Conservation (phyloP, 2,329 filamentous ascomycete species). For the Fusarium palustre region DNA sequence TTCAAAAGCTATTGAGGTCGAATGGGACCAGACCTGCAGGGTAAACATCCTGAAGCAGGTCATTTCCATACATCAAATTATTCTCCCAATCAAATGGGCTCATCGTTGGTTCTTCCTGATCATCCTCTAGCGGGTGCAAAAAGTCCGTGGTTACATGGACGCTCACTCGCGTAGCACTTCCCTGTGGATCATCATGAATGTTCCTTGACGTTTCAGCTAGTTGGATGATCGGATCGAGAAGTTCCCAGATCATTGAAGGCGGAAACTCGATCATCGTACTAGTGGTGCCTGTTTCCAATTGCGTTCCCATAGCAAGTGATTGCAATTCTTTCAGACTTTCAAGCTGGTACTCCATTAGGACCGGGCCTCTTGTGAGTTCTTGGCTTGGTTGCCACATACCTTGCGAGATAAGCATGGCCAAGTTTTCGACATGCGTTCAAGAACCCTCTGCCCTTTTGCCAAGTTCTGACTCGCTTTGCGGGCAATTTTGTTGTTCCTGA, state of each 20-base stretch:
- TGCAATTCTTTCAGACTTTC: neutral
- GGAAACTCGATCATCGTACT: constrained; percentile 12
- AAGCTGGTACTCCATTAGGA: neutral
- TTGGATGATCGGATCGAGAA: constrained; percentile 4
- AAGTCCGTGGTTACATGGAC: constrained; percentile 24
- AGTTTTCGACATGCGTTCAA: neutral
- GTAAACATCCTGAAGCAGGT: constrained; percentile 6
- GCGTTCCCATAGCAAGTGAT: neutral
- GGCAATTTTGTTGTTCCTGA: constrained; percentile 6
- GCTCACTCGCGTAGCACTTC: neutral
- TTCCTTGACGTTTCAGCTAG: neutral
- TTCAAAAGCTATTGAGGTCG: constrained; percentile 4
- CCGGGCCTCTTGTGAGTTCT: rapidly evolving
- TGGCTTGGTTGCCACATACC: neutral
- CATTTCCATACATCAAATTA: neutral
- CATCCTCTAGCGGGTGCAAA: constrained; percentile 16
- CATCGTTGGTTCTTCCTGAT: neutral
- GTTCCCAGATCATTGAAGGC: constrained; percentile 23
- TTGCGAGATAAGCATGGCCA: constrained; percentile 17
- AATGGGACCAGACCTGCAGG: constrained; percentile 10
- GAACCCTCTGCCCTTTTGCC: neutral
- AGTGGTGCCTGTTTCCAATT: neutral
- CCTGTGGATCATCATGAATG: neutral
- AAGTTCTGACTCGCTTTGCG: constrained; percentile 3
- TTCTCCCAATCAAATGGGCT: constrained; percentile 3